These are phyloP conservation scores for Erodium maritimum DNA, from an alignment of 345 rosid genomes.

Conservation along the genomic window DNA sequence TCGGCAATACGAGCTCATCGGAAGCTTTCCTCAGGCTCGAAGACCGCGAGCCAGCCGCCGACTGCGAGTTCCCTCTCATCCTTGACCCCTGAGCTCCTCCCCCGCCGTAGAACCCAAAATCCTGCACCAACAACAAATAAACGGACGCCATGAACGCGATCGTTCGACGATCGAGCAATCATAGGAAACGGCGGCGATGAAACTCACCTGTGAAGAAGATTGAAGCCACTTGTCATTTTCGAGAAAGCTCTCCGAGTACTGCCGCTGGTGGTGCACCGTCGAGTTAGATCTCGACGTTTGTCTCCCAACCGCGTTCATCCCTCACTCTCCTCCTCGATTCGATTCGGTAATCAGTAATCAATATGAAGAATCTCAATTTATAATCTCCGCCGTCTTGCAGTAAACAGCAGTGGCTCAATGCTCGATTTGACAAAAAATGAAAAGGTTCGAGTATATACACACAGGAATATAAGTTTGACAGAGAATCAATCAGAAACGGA, in stretches of 20 bases:
- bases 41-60: constrained; percentile 12
- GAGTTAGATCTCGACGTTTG: constrained; percentile 33
- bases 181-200: neutral
- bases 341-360: no score
- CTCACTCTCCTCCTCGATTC: no score
- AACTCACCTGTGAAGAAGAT: constrained; percentile 2
- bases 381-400: neutral
- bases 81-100: neutral
- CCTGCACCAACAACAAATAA: constrained; percentile 9
- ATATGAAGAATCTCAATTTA: neutral
- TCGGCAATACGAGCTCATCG: constrained; percentile 21
- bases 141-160: neutral
- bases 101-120: constrained; percentile 17
- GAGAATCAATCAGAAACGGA: no score
- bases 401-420: neutral
- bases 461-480: no score
- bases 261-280: constrained; percentile 36
- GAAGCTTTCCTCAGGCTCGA: constrained; percentile 30
- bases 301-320: constrained; percentile 31
- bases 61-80: neutral
- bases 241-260: constrained; percentile 38
- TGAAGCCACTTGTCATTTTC: constrained; percentile 36
- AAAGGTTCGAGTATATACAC: no score
- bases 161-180: neutral
- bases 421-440: no score